A percentile compares a stretch with the other conserved stretches of the same genome.
Evolutionary conservation across 345 rosid genomes (phyloP).

Genomic region (Salix arbutifolia): DNA sequence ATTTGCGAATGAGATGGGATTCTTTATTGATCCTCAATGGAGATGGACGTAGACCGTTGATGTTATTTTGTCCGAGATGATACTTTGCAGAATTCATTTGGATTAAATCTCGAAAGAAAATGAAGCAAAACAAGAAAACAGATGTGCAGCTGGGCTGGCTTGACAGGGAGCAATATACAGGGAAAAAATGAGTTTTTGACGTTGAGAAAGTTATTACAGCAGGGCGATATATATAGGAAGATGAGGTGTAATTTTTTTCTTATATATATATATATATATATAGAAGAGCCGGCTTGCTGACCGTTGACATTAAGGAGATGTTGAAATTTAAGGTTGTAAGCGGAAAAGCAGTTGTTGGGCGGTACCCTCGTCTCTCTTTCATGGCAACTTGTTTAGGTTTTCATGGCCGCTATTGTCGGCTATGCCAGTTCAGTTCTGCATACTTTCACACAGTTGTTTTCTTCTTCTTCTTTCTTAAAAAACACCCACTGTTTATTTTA

Average conservation of each 20-base stretch:
- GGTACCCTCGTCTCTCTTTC: neutral
- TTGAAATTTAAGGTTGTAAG: neutral
- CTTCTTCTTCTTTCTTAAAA: neutral
- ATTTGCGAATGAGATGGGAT: conserved; percentile 17
- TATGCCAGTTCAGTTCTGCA: neutral
- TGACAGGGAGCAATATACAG: no score
- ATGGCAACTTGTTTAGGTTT: neutral
- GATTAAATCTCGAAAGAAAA: neutral
- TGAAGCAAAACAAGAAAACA: neutral
- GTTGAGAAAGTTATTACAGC: neutral
- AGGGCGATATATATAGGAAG: neutral
- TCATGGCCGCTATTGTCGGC: neutral
- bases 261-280: no score
- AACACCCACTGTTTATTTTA: no score
- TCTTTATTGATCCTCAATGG: conserved; percentile 17
- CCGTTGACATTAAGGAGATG: conserved; percentile 49
- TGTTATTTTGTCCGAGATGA: neutral
- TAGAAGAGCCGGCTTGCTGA: conserved; percentile 52
- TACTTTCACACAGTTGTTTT: neutral
- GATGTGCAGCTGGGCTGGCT: neutral
- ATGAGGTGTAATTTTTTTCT: neutral
- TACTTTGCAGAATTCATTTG: conserved; percentile 12
- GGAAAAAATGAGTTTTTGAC: neutral
- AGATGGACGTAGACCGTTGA: conserved; percentile 19
- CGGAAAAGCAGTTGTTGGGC: neutral